Base-by-base conservation (phyloP, 2,329 filamentous ascomycete species). In the Colletotrichum musicola region DNA sequence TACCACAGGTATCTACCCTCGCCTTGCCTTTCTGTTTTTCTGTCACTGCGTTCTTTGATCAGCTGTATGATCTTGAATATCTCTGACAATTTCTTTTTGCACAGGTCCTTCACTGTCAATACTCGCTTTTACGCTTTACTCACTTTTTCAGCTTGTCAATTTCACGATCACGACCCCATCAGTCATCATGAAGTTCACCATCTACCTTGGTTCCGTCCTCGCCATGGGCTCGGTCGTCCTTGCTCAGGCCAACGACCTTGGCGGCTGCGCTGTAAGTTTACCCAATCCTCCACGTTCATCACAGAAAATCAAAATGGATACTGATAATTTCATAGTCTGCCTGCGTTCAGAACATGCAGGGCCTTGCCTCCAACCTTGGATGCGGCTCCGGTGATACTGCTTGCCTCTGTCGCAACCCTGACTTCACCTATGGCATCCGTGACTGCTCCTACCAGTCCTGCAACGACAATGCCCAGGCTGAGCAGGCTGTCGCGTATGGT, bases 261-360 rank as follows among this genome's bases (percentile, higher is more conserved):
- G 85, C 40, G 65, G 75, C 18, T 89, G 87, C 73, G 86, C 82
- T 77, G 87, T 89, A 85, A 82, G 86, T 82, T 16, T 5, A 46
- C 1, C 27, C 22, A 14, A 14, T 46, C 27, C 16, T 7, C 14
- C 38, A 13, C 42, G n/a, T 55, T n/a, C 40, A 14, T 42, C 40
- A 42, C 16, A 16, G 40, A 42, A 42, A 42, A 14, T n/a, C 40
- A 42, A 13, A 14, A 5, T 20, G n/a, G 12, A 22, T 10, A 20
- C 44, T 55, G 47, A 59, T 49, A 38, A 44, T 30, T 42, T 12
- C 67, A 60, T 30, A 69, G 64, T 68, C 9, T n/a, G 20, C n/a
- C 35, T 69, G 67, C 27, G 54, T 69, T 18, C 27, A 56, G 44
- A 46, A 27, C 80, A 88, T 89, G 85, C 71, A 83, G 59, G 73